Evolutionary conservation across 495 filamentous ascomycete genomes (phyloP), one percentile per base, ranked within the genome.

Genomic region (Mycothermus thermophilus): DNA sequence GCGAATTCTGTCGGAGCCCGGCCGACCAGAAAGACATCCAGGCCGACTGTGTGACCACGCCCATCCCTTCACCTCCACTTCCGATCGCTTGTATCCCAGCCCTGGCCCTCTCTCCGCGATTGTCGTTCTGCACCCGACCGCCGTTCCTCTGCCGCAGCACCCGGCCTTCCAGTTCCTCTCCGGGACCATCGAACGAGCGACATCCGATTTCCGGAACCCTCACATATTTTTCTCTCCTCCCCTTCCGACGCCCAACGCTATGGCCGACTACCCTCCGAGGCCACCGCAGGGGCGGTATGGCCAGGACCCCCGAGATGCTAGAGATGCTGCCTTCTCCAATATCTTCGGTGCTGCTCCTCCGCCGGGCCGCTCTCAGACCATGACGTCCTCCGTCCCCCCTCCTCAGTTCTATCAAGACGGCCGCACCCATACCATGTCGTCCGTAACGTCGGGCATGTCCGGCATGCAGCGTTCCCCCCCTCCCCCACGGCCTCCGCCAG

Each of bases 301-400:
- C 41, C n/a, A n/a, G n/a, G n/a, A n/a, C n/a, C n/a, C n/a, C n/a
- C n/a, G n/a, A n/a, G n/a, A n/a, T n/a, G n/a, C n/a, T n/a, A n/a
- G 90, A 60, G 88, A 97, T 71, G 85, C 83, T 48, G 90, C 87
- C 22, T 97, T 92, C 59, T 83, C 81, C 36, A 83, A 86, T 60
- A 99, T 99, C 47, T 99, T 99, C 50, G 90, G 90, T 42, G 75
- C 76, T 50, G 73, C 81, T 32, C 83, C 82, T 30, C 83, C 81
- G 24, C 82, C 82, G 29, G 88, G 90, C 34, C 77, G 84, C 43
- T 86, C 85, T 29, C 83, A 85, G 39, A 86, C 81, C 4, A 85
- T 86, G 80, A 82, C 71, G 35, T 81, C 80, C 14, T 71, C 82
- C 40, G 38, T 44, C 7, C 69, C 69, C 32, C 57, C 60, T 20